phyloP scores from a whole-genome alignment of 2,329 filamentous ascomycete genomes.

The Talaromyces sp. region DNA sequence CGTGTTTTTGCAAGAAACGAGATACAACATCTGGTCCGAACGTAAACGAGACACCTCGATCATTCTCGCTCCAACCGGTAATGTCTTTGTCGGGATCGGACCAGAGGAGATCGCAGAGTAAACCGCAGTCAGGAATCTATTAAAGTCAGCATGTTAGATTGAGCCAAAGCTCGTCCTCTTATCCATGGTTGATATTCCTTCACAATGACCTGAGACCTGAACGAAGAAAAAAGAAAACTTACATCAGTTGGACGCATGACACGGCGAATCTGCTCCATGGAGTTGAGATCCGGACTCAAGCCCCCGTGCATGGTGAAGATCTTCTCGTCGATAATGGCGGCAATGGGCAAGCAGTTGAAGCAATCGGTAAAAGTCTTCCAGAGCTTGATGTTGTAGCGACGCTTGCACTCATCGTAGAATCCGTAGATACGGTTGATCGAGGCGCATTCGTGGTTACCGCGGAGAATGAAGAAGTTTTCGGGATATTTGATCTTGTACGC shows the following conservation, averaged over 20 bases:
- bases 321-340: conserved; percentile 99
- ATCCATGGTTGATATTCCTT: background rate
- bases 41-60: conserved; percentile 96
- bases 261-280: conserved; percentile 98
- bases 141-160: conserved; percentile 40
- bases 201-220: background rate
- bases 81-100: conserved; percentile 99
- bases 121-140: conserved; percentile 94
- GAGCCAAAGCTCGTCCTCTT: conserved; percentile 27
- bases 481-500: conserved; percentile 99
- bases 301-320: conserved; percentile 99
- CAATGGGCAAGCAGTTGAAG: conserved; percentile 98
- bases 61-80: conserved; percentile 98
- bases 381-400: conserved; percentile 97
- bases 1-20: conserved; percentile 96
- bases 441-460: conserved; percentile 98
- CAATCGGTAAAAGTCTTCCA: conserved; percentile 99
- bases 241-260: conserved; percentile 99
- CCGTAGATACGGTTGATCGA: conserved; percentile 99
- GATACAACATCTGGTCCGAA: conserved; percentile 97
- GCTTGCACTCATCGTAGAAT: conserved; percentile 99
- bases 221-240: conserved; percentile 46
- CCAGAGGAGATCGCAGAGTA: conserved; percentile 97
- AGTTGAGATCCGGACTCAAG: conserved; percentile 94
- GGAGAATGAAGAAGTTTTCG: conserved; percentile 98